phyloP scores from a whole-genome alignment of 2,329 filamentous ascomycete genomes.

The Pezizomycotina sp. region DNA sequence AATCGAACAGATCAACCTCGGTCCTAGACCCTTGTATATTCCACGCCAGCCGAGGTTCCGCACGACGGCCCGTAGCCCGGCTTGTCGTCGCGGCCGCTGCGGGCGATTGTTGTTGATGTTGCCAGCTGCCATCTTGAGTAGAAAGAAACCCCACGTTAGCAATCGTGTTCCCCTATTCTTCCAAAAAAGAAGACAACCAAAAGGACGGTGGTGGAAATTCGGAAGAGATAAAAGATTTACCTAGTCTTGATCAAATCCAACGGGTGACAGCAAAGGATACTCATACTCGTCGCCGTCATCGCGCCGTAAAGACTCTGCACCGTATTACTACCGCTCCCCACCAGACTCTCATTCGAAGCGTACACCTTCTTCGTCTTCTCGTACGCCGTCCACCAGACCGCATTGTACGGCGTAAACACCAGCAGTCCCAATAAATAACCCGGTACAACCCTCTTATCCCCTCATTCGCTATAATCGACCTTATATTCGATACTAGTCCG shows the following conservation, averaged over 20 bases:
- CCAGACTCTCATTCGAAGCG: too few relatives aligned
- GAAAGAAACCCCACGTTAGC: too few relatives aligned
- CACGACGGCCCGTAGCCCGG: too few relatives aligned
- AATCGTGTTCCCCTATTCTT: too few relatives aligned
- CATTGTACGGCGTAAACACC: slow-evolving; percentile 18
- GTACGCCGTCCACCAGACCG: slow-evolving; percentile 17
- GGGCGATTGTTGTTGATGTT: too few relatives aligned
- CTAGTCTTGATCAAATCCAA: slow-evolving; percentile 15
- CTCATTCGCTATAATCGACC: slow-evolving; percentile 11
- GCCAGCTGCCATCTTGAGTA: too few relatives aligned
- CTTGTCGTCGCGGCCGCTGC: too few relatives aligned
- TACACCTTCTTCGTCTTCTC: slow-evolving; percentile 15
- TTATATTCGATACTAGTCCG: slow-evolving; percentile 7
- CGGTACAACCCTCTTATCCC: slow-evolving; percentile 16
- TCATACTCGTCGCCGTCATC: slow-evolving; percentile 9
- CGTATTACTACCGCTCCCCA: slow-evolving; percentile 7
- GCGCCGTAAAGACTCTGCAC: slow-evolving; percentile 11
- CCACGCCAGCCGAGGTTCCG: slow-evolving; percentile 10
- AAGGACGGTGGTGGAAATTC: slow-evolving; percentile 16
- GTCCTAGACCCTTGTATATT: slow-evolving; percentile 15
- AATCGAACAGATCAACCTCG: slow-evolving; percentile 13
- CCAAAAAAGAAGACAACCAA: too few relatives aligned
- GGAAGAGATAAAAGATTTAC: too few relatives aligned
- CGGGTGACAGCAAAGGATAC: slow-evolving; percentile 15
- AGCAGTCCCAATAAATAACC: slow-evolving; percentile 13